Percentiles rank a stretch among this genome's conserved stretches.
phyloP scores from a whole-genome alignment of 2,329 filamentous ascomycete species.

The Dothistroma pini region DNA sequence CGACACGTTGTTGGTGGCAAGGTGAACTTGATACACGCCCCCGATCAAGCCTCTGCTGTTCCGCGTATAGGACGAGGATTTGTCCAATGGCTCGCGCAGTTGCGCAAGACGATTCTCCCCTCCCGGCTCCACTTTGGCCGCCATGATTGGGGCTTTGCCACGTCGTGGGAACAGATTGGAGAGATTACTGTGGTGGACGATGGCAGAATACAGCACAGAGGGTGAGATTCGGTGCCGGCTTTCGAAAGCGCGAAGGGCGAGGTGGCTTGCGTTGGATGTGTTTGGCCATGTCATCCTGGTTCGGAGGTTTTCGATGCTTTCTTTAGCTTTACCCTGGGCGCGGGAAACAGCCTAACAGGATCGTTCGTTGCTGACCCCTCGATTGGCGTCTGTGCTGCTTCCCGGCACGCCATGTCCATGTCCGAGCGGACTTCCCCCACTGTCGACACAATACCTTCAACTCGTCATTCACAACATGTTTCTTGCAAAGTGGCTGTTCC shows the following conservation, averaged over 20 bases:
- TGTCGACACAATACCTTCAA: neutral
- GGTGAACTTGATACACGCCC: neutral
- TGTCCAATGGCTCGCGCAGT: constrained; percentile 2
- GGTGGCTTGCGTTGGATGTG: neutral
- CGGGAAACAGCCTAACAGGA: too few relatives aligned
- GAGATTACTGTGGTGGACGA: neutral
- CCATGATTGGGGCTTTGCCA: neutral
- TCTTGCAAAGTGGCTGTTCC: neutral
- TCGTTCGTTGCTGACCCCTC: too few relatives aligned
- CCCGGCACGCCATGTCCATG: neutral
- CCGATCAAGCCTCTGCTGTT: neutral
- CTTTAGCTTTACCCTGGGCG: neutral
- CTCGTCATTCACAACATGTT: neutral
- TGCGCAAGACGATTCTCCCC: constrained; percentile 3
- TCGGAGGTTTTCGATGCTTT: neutral
- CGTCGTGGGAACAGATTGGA: neutral
- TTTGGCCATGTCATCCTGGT: neutral
- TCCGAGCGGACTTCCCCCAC: neutral
- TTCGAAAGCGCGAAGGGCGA: neutral
- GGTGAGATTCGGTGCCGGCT: neutral
- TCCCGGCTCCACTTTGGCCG: constrained; percentile 8
- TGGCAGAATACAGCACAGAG: neutral
- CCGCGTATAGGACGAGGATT: neutral
- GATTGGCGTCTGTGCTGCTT: neutral
- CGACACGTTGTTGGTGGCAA: neutral